Evolutionary conservation across 2,329 filamentous ascomycete species (phyloP).

Genomic region (Cordyceps pruinosa): DNA sequence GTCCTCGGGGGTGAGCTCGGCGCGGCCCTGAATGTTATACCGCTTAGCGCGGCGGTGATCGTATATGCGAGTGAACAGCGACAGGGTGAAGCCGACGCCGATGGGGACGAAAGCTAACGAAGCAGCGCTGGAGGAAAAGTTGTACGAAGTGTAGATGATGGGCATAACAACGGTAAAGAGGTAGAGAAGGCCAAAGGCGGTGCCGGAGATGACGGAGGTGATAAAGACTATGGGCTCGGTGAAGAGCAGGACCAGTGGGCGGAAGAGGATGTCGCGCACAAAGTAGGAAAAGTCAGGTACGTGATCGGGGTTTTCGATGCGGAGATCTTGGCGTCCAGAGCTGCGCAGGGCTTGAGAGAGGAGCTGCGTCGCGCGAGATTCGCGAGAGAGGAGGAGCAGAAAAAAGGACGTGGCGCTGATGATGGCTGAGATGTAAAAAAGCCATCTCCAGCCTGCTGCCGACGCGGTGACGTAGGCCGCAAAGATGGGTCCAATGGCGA

Average conservation of each 20-base stretch:
- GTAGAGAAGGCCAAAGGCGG: not conserved
- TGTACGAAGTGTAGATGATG: not conserved
- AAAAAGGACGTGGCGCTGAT: not conserved
- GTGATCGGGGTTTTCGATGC: constrained; percentile 1
- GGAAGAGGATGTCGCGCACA: not conserved
- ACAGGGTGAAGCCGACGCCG: not conserved
- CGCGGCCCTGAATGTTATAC: not conserved
- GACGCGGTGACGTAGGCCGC: not conserved
- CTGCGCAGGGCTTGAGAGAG: not conserved
- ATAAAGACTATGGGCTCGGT: constrained; percentile 1
- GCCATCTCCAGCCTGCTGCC: not conserved
- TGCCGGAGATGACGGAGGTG: not conserved
- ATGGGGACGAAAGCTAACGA: constrained; percentile 1
- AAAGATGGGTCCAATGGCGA: not conserved
- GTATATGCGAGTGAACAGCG: not conserved
- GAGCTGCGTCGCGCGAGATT: not conserved
- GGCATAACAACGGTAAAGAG: constrained; percentile 1
- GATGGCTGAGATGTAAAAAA: not conserved
- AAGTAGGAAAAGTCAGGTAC: constrained; percentile 1
- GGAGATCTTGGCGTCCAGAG: not conserved
- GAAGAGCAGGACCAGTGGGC: constrained; percentile 1
- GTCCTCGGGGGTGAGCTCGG: constrained; percentile 29
- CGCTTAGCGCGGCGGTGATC: not conserved
- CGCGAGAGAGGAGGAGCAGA: not conserved
- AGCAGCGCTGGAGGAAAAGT: not conserved